Base-by-base conservation (phyloP, 1,284 basidiomycete species). In the Blastosporella zonata region DNA sequence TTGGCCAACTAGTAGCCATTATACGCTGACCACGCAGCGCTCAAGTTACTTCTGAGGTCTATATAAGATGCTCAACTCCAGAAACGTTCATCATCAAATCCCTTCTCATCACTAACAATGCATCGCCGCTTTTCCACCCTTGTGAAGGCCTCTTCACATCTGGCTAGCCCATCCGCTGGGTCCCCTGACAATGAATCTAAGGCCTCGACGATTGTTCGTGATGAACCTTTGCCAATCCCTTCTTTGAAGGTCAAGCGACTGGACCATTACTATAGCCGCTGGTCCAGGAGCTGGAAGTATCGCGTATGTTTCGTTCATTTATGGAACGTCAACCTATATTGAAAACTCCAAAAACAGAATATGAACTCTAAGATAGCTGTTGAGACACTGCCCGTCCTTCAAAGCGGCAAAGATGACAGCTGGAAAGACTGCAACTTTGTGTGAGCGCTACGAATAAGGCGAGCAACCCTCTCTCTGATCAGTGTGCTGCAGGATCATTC, bases 361-460 rank as follows among this genome's bases (percentile, higher is more conserved):
- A 79, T 71, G 46, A 74, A 68, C 49, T 69, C 75, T 1, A 74
- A 71, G 45, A 67, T 77, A 41, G 68, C 67, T 1, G 69, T 75
- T 9, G 78, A 79, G 57, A 62, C 65, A 1, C 49, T 71, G 23
- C 71, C 71, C 2, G 54, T 68, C 23, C 59, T 71, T 22, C 62
- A 68, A 12, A 63, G 62, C 0, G 62, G 61, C 21, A 71, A 72
- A 50, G 77, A 80, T 52, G 67, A 67, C 52, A 66, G 67, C 2
- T 80, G 78, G 78, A 74, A 72, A 55, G 70, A 76, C 36, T 81
- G 62, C 58, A 74, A 71, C 57, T 77, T 81, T 44, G 75, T 79
- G 74, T 75, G 60, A 10, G 65, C 6, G 35, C 6, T 31, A 10
- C 35, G 28, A 13, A 42, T 5, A 42, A 25, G 3, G 7, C 12